Percentiles rank a stretch among this genome's conserved stretches.
phyloP scores from a whole-genome alignment of 495 filamentous ascomycete species.

The Pyronema domesticum region DNA sequence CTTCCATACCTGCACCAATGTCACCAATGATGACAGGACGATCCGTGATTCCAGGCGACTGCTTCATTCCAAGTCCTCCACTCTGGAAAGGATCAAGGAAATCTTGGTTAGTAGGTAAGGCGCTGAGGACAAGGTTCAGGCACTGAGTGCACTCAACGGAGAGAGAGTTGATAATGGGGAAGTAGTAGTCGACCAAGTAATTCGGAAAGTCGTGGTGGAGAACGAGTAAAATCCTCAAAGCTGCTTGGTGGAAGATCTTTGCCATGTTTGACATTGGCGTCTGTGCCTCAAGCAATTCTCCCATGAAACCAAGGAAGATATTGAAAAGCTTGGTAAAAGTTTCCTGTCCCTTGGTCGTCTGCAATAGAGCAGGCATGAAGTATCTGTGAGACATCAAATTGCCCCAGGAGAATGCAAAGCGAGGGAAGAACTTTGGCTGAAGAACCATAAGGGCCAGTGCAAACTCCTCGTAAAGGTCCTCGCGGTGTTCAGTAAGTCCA shows the following conservation, averaged over 20 bases:
- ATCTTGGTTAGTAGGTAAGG: slow-evolving; percentile 54
- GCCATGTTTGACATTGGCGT: slow-evolving; percentile 47
- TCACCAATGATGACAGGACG: slow-evolving; percentile 36
- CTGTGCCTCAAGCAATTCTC: slow-evolving; percentile 55
- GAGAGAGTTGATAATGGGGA: slow-evolving; percentile 67
- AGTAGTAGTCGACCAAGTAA: slow-evolving; percentile 74
- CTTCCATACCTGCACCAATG: slow-evolving; percentile 15
- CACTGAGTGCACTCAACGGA: slow-evolving; percentile 75
- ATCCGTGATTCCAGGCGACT: slow-evolving; percentile 11
- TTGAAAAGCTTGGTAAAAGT: slow-evolving; percentile 6
- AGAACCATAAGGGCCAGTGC: slow-evolving; percentile 57
- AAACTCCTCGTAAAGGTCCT: slow-evolving; percentile 53
- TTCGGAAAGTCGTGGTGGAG: slow-evolving; percentile 90
- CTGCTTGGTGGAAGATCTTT: slow-evolving; percentile 69
- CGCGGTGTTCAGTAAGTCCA: slow-evolving; percentile 36
- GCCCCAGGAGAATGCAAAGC: slow-evolving; percentile 74
- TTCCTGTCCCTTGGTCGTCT: neutral
- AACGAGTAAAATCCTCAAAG: slow-evolving; percentile 63
- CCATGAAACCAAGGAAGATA: slow-evolving; percentile 37
- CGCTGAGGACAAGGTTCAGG: slow-evolving; percentile 72
- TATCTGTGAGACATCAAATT: slow-evolving; percentile 63
- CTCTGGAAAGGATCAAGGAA: slow-evolving; percentile 64
- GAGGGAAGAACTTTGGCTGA: slow-evolving; percentile 56
- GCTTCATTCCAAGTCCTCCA: slow-evolving; percentile 49
- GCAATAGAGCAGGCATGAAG: slow-evolving; percentile 65